Percentiles rank a stretch among this genome's conserved stretches.
Conservation (phyloP, 495 filamentous ascomycete species). For the Penicillium simplicissimum region DNA sequence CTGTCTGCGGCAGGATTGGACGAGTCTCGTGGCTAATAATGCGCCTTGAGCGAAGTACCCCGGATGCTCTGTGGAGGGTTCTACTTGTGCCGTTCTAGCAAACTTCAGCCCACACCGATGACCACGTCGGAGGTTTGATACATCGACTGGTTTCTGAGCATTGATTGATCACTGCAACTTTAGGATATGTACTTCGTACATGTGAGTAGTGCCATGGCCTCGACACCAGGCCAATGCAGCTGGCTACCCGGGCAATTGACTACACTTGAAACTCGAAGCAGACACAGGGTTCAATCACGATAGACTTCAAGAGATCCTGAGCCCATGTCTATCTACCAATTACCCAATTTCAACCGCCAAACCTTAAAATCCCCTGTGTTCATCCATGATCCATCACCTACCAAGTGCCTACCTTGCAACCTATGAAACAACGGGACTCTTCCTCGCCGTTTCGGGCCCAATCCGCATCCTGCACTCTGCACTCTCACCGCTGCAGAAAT, state of each 20-base stretch:
- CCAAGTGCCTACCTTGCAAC: neutral
- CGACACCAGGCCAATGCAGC: neutral
- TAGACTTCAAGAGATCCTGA: neutral
- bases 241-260: neutral
- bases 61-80: constrained; percentile 8
- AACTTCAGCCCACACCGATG: neutral
- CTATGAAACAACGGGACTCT: neutral
- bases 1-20: constrained; percentile 10
- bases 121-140: neutral
- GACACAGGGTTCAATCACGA: too few relatives aligned
- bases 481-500: constrained; percentile 11
- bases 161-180: neutral
- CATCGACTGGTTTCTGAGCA: neutral
- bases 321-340: neutral
- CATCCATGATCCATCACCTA: neutral
- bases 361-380: neutral
- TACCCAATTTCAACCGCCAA: neutral
- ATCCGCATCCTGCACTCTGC: constrained; percentile 14
- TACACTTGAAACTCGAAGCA: too few relatives aligned
- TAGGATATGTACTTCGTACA: neutral
- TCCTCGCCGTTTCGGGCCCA: constrained; percentile 8
- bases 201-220: neutral
- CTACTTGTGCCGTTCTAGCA: neutral
- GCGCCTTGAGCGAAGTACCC: constrained; percentile 4
- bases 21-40: constrained; percentile 19